A percentile compares a stretch with the other conserved stretches of the same genome.
phyloP scores from a whole-genome alignment of 257 asterid genomes.

The Lithospermum erythrorhizon region DNA sequence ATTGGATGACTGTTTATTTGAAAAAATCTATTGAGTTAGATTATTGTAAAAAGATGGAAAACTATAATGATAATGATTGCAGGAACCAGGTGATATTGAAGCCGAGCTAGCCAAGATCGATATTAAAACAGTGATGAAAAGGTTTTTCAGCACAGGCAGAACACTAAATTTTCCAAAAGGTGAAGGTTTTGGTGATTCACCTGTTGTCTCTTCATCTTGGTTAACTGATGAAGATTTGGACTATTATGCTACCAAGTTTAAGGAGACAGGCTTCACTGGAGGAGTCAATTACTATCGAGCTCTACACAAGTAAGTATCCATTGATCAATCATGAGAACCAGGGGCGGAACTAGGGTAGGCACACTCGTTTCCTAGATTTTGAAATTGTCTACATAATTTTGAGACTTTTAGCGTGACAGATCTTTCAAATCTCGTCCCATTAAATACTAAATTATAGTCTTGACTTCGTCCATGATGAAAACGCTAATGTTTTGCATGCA shows the following conservation, averaged over 20 bases:
- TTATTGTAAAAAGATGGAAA: too few relatives aligned
- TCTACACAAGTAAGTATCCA: conserved; percentile 15
- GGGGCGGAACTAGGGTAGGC: too few relatives aligned
- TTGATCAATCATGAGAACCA: too few relatives aligned
- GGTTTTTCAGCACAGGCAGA: conserved; percentile 1
- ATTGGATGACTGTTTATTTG: too few relatives aligned
- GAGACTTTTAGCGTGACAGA: too few relatives aligned
- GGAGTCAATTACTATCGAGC: conserved; percentile 57
- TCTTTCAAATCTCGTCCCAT: too few relatives aligned
- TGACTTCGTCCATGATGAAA: too few relatives aligned
- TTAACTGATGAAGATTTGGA: conserved; percentile 38
- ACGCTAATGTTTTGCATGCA: too few relatives aligned
- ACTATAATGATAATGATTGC: background rate
- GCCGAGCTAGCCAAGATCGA: conserved; percentile 13
- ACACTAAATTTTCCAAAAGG: conserved; percentile 12
- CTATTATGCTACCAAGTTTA: conserved; percentile 33
- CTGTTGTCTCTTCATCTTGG: conserved; percentile 29
- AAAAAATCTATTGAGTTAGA: too few relatives aligned
- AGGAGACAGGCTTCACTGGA: conserved; percentile 53
- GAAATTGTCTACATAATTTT: too few relatives aligned
- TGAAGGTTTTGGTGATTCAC: conserved; percentile 8
- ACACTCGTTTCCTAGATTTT: too few relatives aligned
- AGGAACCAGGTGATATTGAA: conserved; percentile 18
- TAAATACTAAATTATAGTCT: too few relatives aligned
- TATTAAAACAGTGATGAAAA: conserved; percentile 8